Evolutionary conservation across 2,329 filamentous ascomycete genomes (phyloP).

Genomic region (Didymella glomerata): DNA sequence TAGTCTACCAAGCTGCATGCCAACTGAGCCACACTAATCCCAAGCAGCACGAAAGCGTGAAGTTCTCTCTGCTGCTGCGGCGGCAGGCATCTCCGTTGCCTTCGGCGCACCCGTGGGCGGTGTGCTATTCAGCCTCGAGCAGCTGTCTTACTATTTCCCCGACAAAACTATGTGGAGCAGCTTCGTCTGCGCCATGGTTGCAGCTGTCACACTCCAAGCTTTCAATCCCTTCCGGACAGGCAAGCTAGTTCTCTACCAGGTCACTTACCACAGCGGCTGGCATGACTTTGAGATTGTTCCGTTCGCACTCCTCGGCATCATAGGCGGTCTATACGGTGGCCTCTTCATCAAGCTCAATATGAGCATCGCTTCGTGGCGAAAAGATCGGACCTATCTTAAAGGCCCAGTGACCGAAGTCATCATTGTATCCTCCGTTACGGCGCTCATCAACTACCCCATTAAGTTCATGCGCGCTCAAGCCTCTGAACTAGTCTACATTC

Average conservation of each 20-base stretch:
- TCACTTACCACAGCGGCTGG: constrained; percentile 91
- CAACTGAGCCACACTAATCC: neutral
- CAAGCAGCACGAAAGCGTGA: constrained; percentile 84
- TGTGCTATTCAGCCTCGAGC: constrained; percentile 94
- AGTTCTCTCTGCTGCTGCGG: constrained; percentile 89
- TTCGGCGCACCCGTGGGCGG: constrained; percentile 95
- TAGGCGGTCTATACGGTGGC: constrained; percentile 93
- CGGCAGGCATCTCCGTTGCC: constrained; percentile 90
- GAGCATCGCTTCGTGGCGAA: constrained; percentile 82
- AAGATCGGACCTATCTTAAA: constrained; percentile 69
- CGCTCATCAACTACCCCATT: constrained; percentile 93
- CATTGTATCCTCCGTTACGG: constrained; percentile 80
- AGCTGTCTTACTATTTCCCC: constrained; percentile 96
- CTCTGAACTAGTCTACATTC: constrained; percentile 86
- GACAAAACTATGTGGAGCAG: constrained; percentile 99
- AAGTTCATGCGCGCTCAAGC: constrained; percentile 94
- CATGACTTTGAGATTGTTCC: constrained; percentile 93
- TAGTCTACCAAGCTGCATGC: constrained; percentile 23
- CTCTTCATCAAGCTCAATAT: constrained; percentile 96
- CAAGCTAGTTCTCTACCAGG: constrained; percentile 94
- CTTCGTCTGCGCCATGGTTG: constrained; percentile 99
- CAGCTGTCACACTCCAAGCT: constrained; percentile 89
- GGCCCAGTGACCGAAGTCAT: constrained; percentile 82
- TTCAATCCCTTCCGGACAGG: constrained; percentile 95
- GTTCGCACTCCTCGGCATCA: constrained; percentile 83